Conservation (phyloP, 2,329 filamentous ascomycete genomes). For the Fusarium guadeloupense region DNA sequence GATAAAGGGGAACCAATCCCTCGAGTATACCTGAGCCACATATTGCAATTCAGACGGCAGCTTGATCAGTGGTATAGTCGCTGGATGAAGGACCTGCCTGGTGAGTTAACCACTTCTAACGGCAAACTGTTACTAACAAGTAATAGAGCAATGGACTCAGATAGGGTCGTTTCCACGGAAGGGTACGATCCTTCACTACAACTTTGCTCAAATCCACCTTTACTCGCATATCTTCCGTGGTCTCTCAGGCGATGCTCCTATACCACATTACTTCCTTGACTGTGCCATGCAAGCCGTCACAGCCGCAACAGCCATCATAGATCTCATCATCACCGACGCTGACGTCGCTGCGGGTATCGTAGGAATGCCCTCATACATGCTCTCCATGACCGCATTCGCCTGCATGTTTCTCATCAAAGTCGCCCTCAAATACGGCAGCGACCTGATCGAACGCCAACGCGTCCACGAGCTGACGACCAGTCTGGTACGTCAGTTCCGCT, state of each 20-base stretch:
- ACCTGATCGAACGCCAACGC: constrained; percentile 51
- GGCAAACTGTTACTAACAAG: neutral
- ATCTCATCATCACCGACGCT: constrained; percentile 54
- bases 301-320: constrained; percentile 56
- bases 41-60: constrained; percentile 47
- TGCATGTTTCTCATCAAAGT: constrained; percentile 62
- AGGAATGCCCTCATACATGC: constrained; percentile 61
- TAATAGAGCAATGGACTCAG: constrained; percentile 50
- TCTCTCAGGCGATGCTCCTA: constrained; percentile 45
- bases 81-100: constrained; percentile 49
- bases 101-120: constrained; percentile 22
- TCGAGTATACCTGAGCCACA: constrained; percentile 62
- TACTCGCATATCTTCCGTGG: constrained; percentile 55
- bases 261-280: constrained; percentile 49
- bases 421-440: constrained; percentile 54
- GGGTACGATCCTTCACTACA: constrained; percentile 53
- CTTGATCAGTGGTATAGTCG: constrained; percentile 52
- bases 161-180: constrained; percentile 54
- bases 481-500: constrained; percentile 53
- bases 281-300: constrained; percentile 46
- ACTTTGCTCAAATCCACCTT: constrained; percentile 54
- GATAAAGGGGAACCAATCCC: constrained; percentile 64
- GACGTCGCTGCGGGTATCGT: constrained; percentile 52
- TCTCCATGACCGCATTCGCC: constrained; percentile 63
- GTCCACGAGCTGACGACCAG: constrained; percentile 52